Evolutionary conservation across 139 green algal species (phyloP).

Genomic region (Asterochloris sp.): DNA sequence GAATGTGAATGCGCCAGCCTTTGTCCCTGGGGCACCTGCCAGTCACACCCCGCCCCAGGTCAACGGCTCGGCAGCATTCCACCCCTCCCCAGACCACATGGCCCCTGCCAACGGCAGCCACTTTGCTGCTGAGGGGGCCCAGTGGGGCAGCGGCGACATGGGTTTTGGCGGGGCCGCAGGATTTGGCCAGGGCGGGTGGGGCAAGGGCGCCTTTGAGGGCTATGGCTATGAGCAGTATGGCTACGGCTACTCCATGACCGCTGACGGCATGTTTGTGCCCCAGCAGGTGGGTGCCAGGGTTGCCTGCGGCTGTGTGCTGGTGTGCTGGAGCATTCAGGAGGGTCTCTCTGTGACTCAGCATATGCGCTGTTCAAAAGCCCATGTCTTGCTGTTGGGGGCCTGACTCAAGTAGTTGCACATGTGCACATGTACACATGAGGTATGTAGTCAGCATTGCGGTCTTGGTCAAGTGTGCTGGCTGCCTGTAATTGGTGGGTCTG

Average conservation of each 20-base stretch:
- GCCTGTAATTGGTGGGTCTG: background rate
- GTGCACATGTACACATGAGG: background rate
- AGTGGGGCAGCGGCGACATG: background rate
- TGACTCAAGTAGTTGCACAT: background rate
- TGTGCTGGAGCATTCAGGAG: background rate
- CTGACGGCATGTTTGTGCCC: constrained; percentile 2
- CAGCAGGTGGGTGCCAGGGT: background rate
- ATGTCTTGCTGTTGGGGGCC: background rate
- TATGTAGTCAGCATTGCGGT: background rate
- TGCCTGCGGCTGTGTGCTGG: background rate
- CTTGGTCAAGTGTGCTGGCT: background rate
- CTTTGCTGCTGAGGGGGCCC: background rate
- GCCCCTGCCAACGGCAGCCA: background rate
- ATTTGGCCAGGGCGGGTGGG: constrained; percentile 4
- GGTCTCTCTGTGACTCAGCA: background rate
- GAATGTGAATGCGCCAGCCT: constrained; percentile 15
- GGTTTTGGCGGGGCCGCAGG: background rate
- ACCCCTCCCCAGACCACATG: too few relatives aligned
- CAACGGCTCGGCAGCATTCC: background rate
- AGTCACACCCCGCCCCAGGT: background rate
- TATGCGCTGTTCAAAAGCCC: background rate
- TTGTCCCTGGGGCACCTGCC: constrained; percentile 4
- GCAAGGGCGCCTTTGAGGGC: background rate
- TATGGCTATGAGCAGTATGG: constrained; percentile 5
- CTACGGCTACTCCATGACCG: constrained; percentile 7